Percentiles rank a stretch among this genome's conserved stretches.
Evolutionary conservation across 2,329 filamentous ascomycete species (phyloP).

Genomic region (Aspergillus candidus): DNA sequence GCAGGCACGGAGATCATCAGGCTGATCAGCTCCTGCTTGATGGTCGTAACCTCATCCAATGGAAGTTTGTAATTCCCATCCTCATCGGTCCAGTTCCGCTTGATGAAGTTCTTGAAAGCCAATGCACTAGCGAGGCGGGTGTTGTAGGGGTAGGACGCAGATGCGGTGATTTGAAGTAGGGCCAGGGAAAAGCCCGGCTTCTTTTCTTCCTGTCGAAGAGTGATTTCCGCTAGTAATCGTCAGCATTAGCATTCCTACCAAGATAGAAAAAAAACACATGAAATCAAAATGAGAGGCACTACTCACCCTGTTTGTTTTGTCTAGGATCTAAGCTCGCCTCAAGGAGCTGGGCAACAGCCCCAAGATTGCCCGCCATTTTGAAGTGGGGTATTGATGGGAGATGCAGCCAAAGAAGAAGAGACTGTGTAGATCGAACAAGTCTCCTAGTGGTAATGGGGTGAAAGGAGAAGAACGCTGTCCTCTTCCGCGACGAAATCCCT

Average conservation of each 20-base stretch:
- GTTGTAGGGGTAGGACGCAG: constrained; percentile 63
- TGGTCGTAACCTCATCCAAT: constrained; percentile 72
- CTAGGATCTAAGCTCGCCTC: constrained; percentile 83
- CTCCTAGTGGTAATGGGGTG: background rate
- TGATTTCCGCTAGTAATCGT: constrained; percentile 62
- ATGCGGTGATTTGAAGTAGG: constrained; percentile 84
- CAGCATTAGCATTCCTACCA: background rate
- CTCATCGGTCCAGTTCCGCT: constrained; percentile 90
- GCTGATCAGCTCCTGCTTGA: constrained; percentile 92
- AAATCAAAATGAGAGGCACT: background rate
- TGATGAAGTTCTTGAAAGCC: constrained; percentile 98
- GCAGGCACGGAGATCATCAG: constrained; percentile 91
- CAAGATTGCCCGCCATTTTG: constrained; percentile 56
- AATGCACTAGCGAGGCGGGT: constrained; percentile 82
- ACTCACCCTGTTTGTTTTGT: constrained; percentile 80
- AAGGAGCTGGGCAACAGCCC: constrained; percentile 71
- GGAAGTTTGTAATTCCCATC: constrained; percentile 90
- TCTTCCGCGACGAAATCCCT: too few species aligned
- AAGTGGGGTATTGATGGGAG: constrained; percentile 9
- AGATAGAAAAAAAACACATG: background rate
- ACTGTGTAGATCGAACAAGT: background rate
- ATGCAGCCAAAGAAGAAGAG: background rate
- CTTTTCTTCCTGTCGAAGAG: constrained; percentile 70
- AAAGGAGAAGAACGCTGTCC: too few species aligned
- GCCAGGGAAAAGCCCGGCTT: constrained; percentile 83